Evolutionary conservation across 805 yeast species (phyloP).

Genomic region (Saturnispora quitensis): DNA sequence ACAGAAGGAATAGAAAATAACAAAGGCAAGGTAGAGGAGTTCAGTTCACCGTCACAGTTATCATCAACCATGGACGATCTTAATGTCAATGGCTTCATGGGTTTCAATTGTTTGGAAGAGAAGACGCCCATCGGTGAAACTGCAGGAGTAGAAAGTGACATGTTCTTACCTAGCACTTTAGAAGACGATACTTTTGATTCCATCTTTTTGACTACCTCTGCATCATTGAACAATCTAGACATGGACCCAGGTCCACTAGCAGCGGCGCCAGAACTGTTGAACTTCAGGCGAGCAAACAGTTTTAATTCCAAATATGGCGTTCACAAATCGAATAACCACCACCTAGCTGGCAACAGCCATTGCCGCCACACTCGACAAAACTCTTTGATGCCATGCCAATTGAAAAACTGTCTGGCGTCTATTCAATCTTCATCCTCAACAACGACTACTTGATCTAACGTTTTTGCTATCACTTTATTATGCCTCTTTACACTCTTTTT

Average conservation of each 20-base stretch:
- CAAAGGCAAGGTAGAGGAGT: background rate
- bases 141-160: background rate
- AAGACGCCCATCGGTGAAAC: background rate
- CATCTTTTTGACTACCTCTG: background rate
- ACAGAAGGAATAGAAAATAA: background rate
- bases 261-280: background rate
- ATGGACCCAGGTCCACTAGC: background rate
- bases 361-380: background rate
- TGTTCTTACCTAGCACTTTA: background rate
- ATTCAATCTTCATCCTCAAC: background rate
- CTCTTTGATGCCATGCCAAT: background rate
- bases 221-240: background rate
- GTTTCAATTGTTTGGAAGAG: conserved; percentile 13
- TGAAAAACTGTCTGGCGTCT: background rate
- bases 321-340: background rate
- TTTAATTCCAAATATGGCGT: background rate
- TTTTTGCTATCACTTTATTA: background rate
- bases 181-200: background rate
- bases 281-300: background rate
- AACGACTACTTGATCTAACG: background rate
- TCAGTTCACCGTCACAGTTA: conserved; percentile 6
- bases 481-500: background rate
- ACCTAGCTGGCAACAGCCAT: background rate
- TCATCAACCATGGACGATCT: conserved; percentile 5
- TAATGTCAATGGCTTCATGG: conserved; percentile 13